phyloP scores from a whole-genome alignment of 2,329 filamentous ascomycete species.

The Penicillium sp. region DNA sequence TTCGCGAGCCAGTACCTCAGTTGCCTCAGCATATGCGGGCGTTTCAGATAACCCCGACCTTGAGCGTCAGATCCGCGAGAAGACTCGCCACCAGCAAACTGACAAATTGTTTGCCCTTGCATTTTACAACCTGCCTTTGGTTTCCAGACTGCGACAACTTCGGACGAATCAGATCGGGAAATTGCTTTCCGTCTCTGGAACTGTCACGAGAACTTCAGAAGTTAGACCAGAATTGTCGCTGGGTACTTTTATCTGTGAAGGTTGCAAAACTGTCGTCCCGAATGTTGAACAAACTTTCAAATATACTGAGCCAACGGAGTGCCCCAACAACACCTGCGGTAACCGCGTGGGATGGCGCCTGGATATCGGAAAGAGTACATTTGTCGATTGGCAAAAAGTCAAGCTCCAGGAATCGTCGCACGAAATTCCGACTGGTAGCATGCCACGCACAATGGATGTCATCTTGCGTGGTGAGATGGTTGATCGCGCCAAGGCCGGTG shows the following conservation, averaged over 20 bases:
- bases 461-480: conserved; percentile 97
- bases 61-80: conserved; percentile 57
- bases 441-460: conserved; percentile 97
- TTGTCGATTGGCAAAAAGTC: conserved; percentile 99
- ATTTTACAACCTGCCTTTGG: conserved; percentile 87
- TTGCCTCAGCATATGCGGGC: conserved; percentile 58
- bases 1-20: conserved; percentile 65
- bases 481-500: conserved; percentile 92
- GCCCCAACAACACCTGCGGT: conserved; percentile 80
- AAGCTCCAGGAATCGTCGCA: conserved; percentile 97
- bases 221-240: conserved; percentile 90
- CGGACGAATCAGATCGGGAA: conserved; percentile 89
- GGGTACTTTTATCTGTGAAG: conserved; percentile 88
- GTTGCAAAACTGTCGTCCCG: conserved; percentile 76
- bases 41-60: conserved; percentile 59
- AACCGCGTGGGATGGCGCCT: conserved; percentile 93
- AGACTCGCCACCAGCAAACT: conserved; percentile 88
- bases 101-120: conserved; percentile 93
- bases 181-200: conserved; percentile 92
- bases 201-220: conserved; percentile 94
- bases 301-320: conserved; percentile 95
- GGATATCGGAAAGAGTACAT: conserved; percentile 96
- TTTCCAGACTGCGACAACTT: conserved; percentile 80
- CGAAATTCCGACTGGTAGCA: conserved; percentile 96
- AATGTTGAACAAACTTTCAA: conserved; percentile 97